Conservation (phyloP, 2,329 filamentous ascomycete genomes). For the Fusarium sp. region DNA sequence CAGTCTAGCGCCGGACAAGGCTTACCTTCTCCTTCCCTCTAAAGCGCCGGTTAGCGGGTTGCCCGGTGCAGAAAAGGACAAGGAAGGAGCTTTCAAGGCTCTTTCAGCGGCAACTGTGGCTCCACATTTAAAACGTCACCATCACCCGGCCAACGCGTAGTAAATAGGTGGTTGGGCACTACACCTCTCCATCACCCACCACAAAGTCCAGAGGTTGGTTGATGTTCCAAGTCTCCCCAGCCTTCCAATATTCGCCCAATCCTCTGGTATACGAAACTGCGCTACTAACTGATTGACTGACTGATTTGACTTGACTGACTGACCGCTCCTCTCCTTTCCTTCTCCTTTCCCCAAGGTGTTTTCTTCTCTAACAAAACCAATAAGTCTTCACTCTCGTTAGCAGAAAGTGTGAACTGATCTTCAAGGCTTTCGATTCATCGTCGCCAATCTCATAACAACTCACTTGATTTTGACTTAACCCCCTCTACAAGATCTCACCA, state of each 20-base stretch:
- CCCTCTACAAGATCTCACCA: conserved; percentile 40
- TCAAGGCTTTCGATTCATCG: conserved; percentile 25
- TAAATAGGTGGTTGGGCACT: conserved; percentile 48
- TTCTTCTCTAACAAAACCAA: conserved; percentile 35
- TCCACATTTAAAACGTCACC: conserved; percentile 42
- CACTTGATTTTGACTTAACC: conserved; percentile 18
- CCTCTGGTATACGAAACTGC: conserved; percentile 35
- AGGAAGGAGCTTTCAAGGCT: background rate
- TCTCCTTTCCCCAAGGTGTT: conserved; percentile 31
- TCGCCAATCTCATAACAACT: conserved; percentile 16
- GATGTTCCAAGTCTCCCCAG: conserved; percentile 40
- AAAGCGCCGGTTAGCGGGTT: conserved; percentile 37
- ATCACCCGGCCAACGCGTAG: conserved; percentile 42
- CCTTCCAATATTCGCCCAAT: conserved; percentile 44
- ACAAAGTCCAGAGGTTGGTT: conserved; percentile 47
- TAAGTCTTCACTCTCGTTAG: conserved; percentile 43
- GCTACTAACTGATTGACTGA: conserved; percentile 18
- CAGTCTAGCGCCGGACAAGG: conserved; percentile 1
- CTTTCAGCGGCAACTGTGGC: conserved; percentile 8
- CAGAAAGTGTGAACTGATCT: conserved; percentile 45
- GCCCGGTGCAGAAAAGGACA: conserved; percentile 37
- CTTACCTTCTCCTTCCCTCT: conserved; percentile 22
- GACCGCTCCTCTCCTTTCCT: conserved; percentile 36
- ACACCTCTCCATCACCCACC: conserved; percentile 29
- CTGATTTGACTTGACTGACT: conserved; percentile 23